A percentile compares a stretch with the other conserved stretches of the same genome.
Conservation (phyloP, 2,329 filamentous ascomycete species). For the Fusarium hostae region DNA sequence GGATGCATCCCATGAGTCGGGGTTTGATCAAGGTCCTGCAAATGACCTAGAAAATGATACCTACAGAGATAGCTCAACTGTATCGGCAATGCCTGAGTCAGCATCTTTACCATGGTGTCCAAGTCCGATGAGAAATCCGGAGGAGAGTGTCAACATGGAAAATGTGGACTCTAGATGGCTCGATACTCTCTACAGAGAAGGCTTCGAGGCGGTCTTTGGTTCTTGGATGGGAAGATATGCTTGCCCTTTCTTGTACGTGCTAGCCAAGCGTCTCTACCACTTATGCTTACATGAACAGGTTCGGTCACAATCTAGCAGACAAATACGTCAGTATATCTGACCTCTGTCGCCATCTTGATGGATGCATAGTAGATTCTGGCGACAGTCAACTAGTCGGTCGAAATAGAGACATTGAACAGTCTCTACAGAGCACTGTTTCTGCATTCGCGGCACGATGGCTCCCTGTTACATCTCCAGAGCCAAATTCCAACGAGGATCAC, state of each 20-base stretch:
- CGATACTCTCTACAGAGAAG: constrained; percentile 47
- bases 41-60: background rate
- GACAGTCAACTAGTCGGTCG: constrained; percentile 6
- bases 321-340: constrained; percentile 48
- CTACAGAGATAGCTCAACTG: background rate
- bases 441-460: constrained; percentile 48
- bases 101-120: background rate
- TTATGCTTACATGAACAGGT: constrained; percentile 27
- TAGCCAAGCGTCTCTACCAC: background rate
- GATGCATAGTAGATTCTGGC: constrained; percentile 47
- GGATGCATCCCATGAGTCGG: background rate
- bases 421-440: constrained; percentile 43
- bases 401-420: constrained; percentile 40
- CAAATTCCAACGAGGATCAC: constrained; percentile 13
- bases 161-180: constrained; percentile 40
- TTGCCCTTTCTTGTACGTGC: constrained; percentile 54
- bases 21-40: background rate
- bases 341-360: constrained; percentile 48
- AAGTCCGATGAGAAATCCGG: background rate
- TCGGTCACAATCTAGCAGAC: constrained; percentile 41
- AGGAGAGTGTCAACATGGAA: background rate
- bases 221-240: constrained; percentile 56
- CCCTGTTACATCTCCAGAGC: constrained; percentile 30
- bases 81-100: constrained; percentile 1
- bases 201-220: constrained; percentile 55